Evolutionary conservation across 2,329 filamentous ascomycete species (phyloP).

Genomic region (Fusarium falciforme): DNA sequence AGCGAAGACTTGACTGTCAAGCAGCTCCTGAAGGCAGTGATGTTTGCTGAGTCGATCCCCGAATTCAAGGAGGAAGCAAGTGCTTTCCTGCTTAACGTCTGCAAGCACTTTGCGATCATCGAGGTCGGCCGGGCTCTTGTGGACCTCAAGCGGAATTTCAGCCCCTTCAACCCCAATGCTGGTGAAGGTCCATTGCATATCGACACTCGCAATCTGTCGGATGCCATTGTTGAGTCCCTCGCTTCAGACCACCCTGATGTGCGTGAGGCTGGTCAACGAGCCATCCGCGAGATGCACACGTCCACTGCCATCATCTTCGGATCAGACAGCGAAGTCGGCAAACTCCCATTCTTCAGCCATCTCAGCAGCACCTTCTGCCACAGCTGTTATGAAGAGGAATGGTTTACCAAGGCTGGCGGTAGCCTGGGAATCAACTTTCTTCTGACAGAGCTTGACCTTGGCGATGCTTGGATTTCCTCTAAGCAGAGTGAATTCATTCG

Average conservation of each 20-base stretch:
- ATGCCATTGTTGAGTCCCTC: conserved; percentile 90
- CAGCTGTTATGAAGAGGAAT: conserved; percentile 96
- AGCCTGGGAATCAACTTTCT: conserved; percentile 90
- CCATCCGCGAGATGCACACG: conserved; percentile 82
- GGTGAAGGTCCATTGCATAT: conserved; percentile 90
- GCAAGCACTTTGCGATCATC: conserved; percentile 89
- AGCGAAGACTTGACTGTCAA: conserved; percentile 85
- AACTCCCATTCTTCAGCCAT: conserved; percentile 85
- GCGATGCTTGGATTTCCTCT: conserved; percentile 82
- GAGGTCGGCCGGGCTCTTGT: conserved; percentile 90
- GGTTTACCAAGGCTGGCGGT: conserved; percentile 97
- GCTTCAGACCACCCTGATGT: conserved; percentile 86
- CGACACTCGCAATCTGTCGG: conserved; percentile 86
- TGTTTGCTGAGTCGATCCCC: conserved; percentile 85
- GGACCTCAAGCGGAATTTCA: conserved; percentile 79
- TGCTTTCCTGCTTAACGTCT: conserved; percentile 81
- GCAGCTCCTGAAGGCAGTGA: conserved; percentile 87
- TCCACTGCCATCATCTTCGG: conserved; percentile 84
- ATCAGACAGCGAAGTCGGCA: conserved; percentile 74
- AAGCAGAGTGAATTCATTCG: conserved; percentile 90
- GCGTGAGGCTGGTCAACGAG: conserved; percentile 83
- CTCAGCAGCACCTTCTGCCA: conserved; percentile 89
- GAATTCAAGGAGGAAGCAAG: conserved; percentile 83
- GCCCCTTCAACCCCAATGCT: conserved; percentile 84
- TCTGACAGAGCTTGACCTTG: conserved; percentile 85